Evolutionary conservation across 768 basidiomycete species (phyloP).

Genomic region (Neoboletus brunneissimus): DNA sequence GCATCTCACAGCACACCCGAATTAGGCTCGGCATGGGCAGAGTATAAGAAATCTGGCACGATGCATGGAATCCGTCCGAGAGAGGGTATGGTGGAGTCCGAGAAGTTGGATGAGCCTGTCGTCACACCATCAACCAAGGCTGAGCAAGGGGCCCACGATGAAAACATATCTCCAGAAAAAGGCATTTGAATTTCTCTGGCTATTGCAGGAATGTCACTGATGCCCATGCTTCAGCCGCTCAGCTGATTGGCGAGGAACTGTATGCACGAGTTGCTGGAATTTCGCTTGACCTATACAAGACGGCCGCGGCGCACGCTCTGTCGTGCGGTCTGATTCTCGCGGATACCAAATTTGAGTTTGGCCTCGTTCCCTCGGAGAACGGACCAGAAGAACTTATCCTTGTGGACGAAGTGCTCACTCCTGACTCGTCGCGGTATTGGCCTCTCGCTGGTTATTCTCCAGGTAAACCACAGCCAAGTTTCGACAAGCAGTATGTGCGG

Average conservation of each 20-base stretch:
- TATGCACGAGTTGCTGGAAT: constrained; percentile 57
- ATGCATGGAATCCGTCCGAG: constrained; percentile 84
- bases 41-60: constrained; percentile 85
- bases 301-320: constrained; percentile 71
- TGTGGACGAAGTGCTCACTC: constrained; percentile 95
- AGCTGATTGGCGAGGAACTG: constrained; percentile 64
- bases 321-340: constrained; percentile 87
- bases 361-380: constrained; percentile 53
- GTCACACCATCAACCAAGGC: constrained; percentile 99
- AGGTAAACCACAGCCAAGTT: constrained; percentile 81
- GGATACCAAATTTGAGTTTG: constrained; percentile 99
- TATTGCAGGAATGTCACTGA: background rate
- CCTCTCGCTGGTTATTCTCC: constrained; percentile 68
- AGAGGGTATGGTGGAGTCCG: constrained; percentile 75
- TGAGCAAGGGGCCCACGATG: constrained; percentile 89
- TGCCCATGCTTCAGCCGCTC: constrained; percentile 44
- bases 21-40: constrained; percentile 91
- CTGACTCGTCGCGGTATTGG: constrained; percentile 98
- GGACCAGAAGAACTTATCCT: constrained; percentile 62
- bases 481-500: constrained; percentile 95
- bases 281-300: constrained; percentile 64
- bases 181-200: constrained; percentile 39
- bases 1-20: constrained; percentile 6
- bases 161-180: constrained; percentile 87
- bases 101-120: constrained; percentile 75